Conservation (phyloP, 805 yeast species). For the Naumovozyma dairenensis region DNA sequence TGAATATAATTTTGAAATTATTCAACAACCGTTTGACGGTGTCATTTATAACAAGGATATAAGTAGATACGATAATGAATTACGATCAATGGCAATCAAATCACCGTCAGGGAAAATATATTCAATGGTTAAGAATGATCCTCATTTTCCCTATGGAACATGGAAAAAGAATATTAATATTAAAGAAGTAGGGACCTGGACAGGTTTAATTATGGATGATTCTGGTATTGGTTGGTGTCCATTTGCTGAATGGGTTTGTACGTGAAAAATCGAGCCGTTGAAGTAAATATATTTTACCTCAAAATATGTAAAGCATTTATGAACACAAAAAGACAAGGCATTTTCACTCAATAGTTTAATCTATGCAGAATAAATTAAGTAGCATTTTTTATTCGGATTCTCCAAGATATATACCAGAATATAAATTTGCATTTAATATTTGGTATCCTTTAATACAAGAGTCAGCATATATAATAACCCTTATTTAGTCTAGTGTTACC, state of each 20-base stretch:
- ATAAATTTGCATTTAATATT: no score
- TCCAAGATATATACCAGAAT: no score
- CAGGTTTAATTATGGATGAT: conserved; percentile 72
- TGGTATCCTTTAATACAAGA: no score
- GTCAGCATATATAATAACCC: no score
- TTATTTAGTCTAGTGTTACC: no score
- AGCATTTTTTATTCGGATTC: no score
- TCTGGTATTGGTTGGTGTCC: conserved; percentile 75
- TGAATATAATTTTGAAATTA: conserved; percentile 54
- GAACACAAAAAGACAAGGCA: no score
- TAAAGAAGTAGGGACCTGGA: conserved; percentile 71
- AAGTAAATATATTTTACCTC: background rate
- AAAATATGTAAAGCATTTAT: background rate
- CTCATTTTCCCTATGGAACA: conserved; percentile 38
- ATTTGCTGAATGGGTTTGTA: conserved; percentile 83
- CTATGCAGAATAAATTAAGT: no score
- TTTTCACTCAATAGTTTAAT: no score
- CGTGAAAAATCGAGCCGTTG: no score
- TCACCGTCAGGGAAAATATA: conserved; percentile 77
- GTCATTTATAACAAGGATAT: conserved; percentile 24
- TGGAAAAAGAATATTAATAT: conserved; percentile 56
- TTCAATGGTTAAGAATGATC: conserved; percentile 44
- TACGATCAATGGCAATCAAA: conserved; percentile 57
- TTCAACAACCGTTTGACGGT: conserved; percentile 52
- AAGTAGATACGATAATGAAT: conserved; percentile 25